A percentile compares a stretch with the other conserved stretches of the same genome.
These are phyloP conservation scores for Neurospora sp. DNA, from an alignment of 495 filamentous ascomycete genomes.

Conservation along the genomic window DNA sequence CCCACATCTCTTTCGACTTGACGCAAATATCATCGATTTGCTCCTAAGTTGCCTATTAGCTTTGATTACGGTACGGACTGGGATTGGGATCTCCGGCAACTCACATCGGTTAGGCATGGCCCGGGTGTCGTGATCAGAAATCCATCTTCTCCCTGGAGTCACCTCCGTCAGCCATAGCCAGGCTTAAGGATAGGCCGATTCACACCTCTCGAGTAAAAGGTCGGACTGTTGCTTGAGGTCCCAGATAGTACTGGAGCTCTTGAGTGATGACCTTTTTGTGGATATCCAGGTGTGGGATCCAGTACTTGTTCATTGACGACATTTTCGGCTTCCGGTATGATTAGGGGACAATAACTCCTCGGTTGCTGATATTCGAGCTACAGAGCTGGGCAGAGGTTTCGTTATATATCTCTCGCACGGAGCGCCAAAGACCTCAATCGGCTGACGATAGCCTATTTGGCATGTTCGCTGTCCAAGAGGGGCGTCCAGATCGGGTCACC, in stretches of 20 bases:
- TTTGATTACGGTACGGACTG: not conserved
- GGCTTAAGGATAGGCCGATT: constrained; percentile 3
- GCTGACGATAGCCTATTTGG: constrained; percentile 6
- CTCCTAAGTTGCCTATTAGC: constrained; percentile 32
- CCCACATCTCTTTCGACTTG: constrained; percentile 46
- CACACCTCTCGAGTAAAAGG: constrained; percentile 43
- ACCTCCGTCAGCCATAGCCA: constrained; percentile 19
- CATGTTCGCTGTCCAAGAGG: constrained; percentile 10
- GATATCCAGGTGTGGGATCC: constrained; percentile 47
- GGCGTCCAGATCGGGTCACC: constrained; percentile 7
- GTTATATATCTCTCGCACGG: constrained; percentile 12
- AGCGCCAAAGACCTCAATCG: not conserved
- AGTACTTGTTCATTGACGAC: constrained; percentile 43
- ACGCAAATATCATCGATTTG: constrained; percentile 49
- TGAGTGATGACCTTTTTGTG: constrained; percentile 47
- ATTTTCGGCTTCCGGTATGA: constrained; percentile 13
- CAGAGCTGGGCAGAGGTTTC: not conserved
- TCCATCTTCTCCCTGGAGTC: constrained; percentile 42
- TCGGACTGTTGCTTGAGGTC: constrained; percentile 42
- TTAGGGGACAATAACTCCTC: not conserved
- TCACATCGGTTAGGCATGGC: constrained; percentile 44
- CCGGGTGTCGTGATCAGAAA: constrained; percentile 47
- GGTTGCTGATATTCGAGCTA: not conserved
- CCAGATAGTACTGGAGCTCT: constrained; percentile 46
- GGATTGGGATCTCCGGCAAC: constrained; percentile 5